A percentile compares a stretch with the other conserved stretches of the same genome.
Conservation (phyloP, 345 rosid genomes). For the Populus nigra region DNA sequence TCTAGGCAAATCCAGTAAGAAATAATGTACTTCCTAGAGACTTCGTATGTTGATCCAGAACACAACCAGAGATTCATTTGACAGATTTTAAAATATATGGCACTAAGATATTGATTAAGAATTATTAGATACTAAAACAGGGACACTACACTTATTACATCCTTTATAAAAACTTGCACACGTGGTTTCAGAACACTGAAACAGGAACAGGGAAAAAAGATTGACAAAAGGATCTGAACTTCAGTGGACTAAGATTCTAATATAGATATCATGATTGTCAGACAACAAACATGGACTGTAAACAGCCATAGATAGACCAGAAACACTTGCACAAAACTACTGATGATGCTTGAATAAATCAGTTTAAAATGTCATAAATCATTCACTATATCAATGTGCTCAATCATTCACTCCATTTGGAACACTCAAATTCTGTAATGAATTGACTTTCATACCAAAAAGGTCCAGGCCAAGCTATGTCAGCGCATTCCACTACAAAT, state of each 20-base stretch:
- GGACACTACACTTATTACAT: not conserved
- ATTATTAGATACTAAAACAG: not conserved
- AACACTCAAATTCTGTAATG: not conserved
- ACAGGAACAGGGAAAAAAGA: not conserved
- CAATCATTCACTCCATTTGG: slow-evolving; percentile 9
- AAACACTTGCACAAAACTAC: not conserved
- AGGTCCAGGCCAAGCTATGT: not conserved
- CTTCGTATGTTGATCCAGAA: not conserved
- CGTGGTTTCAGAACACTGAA: not conserved
- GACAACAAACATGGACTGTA: not conserved
- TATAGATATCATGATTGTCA: not conserved
- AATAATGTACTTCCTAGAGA: not conserved
- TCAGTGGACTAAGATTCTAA: not conserved
- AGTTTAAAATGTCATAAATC: not conserved
- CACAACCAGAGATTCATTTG: not conserved
- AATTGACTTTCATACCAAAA: slow-evolving; percentile 8
- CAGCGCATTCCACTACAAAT: slow-evolving; percentile 11
- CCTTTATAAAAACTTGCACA: not conserved
- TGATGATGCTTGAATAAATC: not conserved
- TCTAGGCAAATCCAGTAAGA: not conserved
- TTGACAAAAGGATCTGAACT: not conserved
- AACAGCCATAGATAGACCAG: not conserved
- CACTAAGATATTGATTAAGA: not conserved
- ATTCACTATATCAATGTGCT: not conserved
- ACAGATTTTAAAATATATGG: not conserved